Evolutionary conservation across 352 stramenopile genomes (phyloP).

Genomic region (Globisporangium lucens): DNA sequence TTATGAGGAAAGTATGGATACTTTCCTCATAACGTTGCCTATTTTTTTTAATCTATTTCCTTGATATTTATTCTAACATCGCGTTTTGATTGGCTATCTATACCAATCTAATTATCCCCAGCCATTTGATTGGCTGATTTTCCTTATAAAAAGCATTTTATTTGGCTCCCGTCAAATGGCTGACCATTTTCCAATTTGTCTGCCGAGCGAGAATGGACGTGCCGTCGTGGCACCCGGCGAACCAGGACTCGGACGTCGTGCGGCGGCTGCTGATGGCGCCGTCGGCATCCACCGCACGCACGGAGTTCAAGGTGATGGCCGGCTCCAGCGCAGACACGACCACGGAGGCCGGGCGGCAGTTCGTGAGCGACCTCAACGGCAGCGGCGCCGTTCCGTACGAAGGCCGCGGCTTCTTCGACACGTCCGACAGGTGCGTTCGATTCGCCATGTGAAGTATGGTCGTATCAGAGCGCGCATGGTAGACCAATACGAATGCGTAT

Average conservation of each 20-base stretch:
- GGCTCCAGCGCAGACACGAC: constrained; percentile 55
- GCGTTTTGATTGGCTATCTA: no score
- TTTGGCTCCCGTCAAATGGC: no score
- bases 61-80: no score
- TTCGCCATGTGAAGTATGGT: neutral
- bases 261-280: constrained; percentile 26
- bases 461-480: no score
- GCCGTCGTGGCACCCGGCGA: constrained; percentile 70
- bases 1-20: no score
- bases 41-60: no score
- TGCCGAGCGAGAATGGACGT: constrained; percentile 46
- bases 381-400: constrained; percentile 29
- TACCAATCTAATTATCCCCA: no score
- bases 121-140: no score
- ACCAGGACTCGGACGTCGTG: constrained; percentile 43
- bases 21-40: no score
- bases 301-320: constrained; percentile 68
- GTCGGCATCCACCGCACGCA: constrained; percentile 28
- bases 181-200: neutral
- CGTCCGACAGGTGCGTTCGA: constrained; percentile 46
- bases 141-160: no score
- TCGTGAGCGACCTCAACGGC: constrained; percentile 44
- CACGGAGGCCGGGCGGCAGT: constrained; percentile 60
- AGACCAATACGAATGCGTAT: no score
- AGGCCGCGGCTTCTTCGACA: constrained; percentile 63